Evolutionary conservation across 139 green algal genomes (phyloP).

Genomic region (Limnomonas spitsbergensis): DNA sequence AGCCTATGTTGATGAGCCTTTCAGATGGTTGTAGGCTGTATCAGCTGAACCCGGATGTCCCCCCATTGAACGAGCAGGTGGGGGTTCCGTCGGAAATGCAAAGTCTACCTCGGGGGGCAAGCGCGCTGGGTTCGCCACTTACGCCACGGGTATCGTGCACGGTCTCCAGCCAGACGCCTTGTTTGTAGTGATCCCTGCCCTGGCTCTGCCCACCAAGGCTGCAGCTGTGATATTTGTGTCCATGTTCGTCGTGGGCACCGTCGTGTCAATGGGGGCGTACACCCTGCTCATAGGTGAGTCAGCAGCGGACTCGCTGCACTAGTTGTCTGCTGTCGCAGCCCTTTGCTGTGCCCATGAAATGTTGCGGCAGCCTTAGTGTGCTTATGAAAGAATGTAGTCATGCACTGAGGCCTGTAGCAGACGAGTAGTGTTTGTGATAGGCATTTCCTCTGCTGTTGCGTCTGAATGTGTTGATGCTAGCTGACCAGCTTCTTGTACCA

Average conservation of each 20-base stretch:
- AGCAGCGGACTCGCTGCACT: neutral
- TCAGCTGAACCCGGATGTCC: too few species aligned
- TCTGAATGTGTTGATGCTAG: too few species aligned
- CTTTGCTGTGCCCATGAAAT: too few species aligned
- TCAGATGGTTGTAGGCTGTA: too few species aligned
- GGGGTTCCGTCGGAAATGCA: neutral
- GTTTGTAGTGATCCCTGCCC: slow-evolving; percentile 92
- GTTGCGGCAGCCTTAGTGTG: too few species aligned
- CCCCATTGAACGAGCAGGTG: neutral
- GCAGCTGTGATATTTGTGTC: slow-evolving; percentile 84
- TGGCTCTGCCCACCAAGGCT: slow-evolving; percentile 87
- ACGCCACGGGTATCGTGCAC: slow-evolving; percentile 92
- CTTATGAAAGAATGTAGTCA: too few species aligned
- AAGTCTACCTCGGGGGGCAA: neutral
- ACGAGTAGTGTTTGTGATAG: neutral
- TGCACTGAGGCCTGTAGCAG: too few species aligned
- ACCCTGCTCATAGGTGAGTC: slow-evolving; percentile 75
- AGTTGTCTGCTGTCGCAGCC: too few species aligned
- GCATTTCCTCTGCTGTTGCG: too few species aligned
- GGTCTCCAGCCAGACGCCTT: slow-evolving; percentile 95
- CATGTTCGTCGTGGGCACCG: slow-evolving; percentile 94
- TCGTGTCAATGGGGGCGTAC: slow-evolving; percentile 93
- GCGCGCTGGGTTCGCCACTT: slow-evolving; percentile 61
- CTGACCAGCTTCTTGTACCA: too few species aligned
- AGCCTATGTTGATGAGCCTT: too few species aligned